A percentile compares a stretch with the other conserved stretches of the same genome.
These are phyloP conservation scores for Gardenia jasminoides DNA, from an alignment of 257 asterid genomes.

Conservation along the genomic window DNA sequence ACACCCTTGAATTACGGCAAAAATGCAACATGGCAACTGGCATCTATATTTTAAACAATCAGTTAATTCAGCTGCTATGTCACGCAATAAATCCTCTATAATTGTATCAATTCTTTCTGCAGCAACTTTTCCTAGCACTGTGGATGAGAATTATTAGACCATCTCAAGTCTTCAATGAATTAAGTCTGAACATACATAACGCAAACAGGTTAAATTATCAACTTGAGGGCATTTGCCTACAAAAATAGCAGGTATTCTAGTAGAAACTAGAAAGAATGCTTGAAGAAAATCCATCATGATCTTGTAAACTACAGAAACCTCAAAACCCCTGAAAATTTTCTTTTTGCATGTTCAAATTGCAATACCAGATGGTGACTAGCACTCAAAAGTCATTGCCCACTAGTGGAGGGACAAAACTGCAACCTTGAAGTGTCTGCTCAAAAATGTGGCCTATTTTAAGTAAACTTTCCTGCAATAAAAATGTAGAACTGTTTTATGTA, in stretches of 20 bases:
- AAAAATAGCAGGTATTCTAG: neutral
- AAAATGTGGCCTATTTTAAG: conserved; percentile 83
- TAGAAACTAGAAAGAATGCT: neutral
- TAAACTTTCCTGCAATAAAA: conserved; percentile 69
- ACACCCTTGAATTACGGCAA: too few relatives aligned
- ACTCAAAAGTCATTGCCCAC: conserved; percentile 46
- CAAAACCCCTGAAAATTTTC: neutral
- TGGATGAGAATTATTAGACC: too few relatives aligned
- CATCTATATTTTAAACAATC: too few relatives aligned
- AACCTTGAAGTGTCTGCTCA: conserved; percentile 82
- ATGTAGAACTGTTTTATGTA: conserved; percentile 1
- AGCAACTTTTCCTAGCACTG: too few relatives aligned
- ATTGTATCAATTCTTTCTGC: too few relatives aligned
- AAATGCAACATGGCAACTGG: too few relatives aligned
- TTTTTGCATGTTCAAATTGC: neutral
- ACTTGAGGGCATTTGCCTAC: neutral
- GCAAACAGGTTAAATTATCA: too few relatives aligned
- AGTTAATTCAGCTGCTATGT: neutral
- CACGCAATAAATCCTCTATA: neutral
- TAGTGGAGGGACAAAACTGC: conserved; percentile 67
- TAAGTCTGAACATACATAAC: too few relatives aligned
- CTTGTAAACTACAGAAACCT: neutral
- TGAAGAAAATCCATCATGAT: neutral
- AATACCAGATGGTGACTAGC: too few relatives aligned
- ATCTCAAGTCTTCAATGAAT: too few relatives aligned